A percentile compares a stretch with the other conserved stretches of the same genome.
These are phyloP conservation scores for Coleophoma crateriformis DNA, from an alignment of 2,329 filamentous ascomycete genomes.

Conservation along the genomic window DNA sequence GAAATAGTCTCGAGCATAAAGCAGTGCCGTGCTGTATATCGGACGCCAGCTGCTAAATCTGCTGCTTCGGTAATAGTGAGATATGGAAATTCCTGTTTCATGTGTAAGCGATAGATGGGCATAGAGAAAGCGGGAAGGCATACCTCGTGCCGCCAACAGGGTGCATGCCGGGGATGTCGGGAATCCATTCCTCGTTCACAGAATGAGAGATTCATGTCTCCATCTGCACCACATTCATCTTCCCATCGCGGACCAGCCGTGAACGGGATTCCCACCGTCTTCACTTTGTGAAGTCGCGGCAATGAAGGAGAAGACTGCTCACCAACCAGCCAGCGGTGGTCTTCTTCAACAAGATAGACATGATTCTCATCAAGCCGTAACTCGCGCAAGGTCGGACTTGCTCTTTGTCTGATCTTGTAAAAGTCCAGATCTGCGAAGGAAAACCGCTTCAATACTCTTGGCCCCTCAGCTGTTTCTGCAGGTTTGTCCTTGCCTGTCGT, in stretches of 20 bases:
- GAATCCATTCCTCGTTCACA: constrained; percentile 11
- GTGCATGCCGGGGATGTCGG: constrained; percentile 29
- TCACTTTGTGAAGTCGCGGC: constrained; percentile 38
- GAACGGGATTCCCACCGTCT: constrained; percentile 49
- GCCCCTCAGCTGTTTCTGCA: constrained; percentile 27
- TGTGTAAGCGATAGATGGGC: not conserved
- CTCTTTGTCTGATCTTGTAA: constrained; percentile 46
- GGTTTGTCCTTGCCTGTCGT: constrained; percentile 32
- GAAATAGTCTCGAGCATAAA: constrained; percentile 42
- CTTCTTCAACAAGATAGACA: constrained; percentile 52
- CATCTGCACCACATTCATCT: constrained; percentile 36
- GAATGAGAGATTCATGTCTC: constrained; percentile 17
- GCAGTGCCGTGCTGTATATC: constrained; percentile 38
- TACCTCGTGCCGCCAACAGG: constrained; percentile 46
- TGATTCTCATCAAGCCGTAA: constrained; percentile 40
- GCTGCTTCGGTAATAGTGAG: constrained; percentile 17
- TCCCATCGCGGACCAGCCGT: constrained; percentile 44
- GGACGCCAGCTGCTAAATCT: constrained; percentile 38
- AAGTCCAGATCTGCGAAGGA: constrained; percentile 45
- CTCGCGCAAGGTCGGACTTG: constrained; percentile 41
- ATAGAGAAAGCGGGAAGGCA: not conserved
- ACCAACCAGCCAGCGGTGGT: constrained; percentile 43
- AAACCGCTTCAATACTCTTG: constrained; percentile 43
- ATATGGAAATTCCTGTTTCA: not conserved
- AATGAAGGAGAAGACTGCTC: constrained; percentile 34